These are phyloP conservation scores for Pseudogymnoascus sp. DNA, from an alignment of 2,329 filamentous ascomycete genomes.

Conservation along the genomic window DNA sequence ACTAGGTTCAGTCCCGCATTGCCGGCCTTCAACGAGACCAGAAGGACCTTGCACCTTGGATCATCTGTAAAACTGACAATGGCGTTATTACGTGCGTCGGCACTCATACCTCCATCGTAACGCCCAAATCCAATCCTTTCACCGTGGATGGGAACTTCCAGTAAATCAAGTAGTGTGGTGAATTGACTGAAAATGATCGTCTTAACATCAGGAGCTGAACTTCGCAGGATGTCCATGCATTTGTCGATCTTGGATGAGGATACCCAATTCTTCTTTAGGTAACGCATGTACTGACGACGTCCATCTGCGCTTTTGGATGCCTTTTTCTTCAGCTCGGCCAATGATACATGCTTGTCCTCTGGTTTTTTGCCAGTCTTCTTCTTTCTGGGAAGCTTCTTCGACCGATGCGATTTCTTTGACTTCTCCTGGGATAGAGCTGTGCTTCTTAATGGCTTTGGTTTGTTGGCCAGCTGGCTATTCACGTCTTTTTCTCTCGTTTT, in stretches of 20 bases:
- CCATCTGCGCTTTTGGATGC: slow-evolving; percentile 54
- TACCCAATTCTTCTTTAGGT: slow-evolving; percentile 64
- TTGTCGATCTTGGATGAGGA: slow-evolving; percentile 59
- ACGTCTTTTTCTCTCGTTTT: slow-evolving; percentile 7
- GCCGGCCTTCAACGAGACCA: slow-evolving; percentile 71
- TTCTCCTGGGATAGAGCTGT: not conserved
- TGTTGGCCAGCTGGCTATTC: not conserved
- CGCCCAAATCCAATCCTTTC: slow-evolving; percentile 45
- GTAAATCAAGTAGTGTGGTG: slow-evolving; percentile 67
- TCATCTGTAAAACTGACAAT: slow-evolving; percentile 57
- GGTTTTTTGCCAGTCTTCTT: slow-evolving; percentile 22
- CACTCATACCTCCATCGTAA: slow-evolving; percentile 70
- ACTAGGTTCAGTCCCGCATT: slow-evolving; percentile 83
- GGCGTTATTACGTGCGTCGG: slow-evolving; percentile 55
- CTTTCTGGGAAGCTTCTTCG: slow-evolving; percentile 18
- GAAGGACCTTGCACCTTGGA: slow-evolving; percentile 55
- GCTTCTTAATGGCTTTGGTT: not conserved
- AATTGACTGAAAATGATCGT: slow-evolving; percentile 78
- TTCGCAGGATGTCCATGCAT: slow-evolving; percentile 21
- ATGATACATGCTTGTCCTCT: slow-evolving; percentile 34
- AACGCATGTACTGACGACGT: slow-evolving; percentile 61
- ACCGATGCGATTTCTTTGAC: slow-evolving; percentile 6
- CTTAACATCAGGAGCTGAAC: slow-evolving; percentile 50
- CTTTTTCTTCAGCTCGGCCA: slow-evolving; percentile 60
- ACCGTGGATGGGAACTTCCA: slow-evolving; percentile 63